Percentiles rank a stretch among this genome's conserved stretches.
Conservation (phyloP, 306 rosid species). For the Cucumis hystrix region DNA sequence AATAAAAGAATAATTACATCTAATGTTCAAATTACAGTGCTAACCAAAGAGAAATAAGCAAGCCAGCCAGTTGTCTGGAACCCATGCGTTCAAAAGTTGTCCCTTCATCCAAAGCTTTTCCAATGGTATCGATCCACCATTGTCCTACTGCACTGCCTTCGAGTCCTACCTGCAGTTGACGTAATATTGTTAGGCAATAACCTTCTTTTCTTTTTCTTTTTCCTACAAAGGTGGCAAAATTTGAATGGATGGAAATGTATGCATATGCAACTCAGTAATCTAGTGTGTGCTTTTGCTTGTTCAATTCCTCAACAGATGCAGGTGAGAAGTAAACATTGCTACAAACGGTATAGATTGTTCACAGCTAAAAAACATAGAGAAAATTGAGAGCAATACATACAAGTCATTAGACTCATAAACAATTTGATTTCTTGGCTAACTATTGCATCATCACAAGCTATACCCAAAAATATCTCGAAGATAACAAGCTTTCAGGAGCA, state of each 20-base stretch:
- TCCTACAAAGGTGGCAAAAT: background rate
- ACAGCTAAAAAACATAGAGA: background rate
- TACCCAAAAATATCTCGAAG: background rate
- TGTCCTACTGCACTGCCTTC: slow-evolving; percentile 98
- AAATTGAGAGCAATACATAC: background rate
- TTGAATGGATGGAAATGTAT: background rate
- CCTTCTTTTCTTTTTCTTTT: background rate
- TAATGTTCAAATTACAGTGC: slow-evolving; percentile 16
- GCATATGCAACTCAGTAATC: background rate
- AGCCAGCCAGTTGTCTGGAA: slow-evolving; percentile 96
- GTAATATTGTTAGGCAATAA: background rate
- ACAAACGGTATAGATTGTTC: background rate
- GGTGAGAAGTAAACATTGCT: background rate
- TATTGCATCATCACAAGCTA: background rate
- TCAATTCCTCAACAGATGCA: background rate
- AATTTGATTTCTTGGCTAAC: background rate
- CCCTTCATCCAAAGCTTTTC: slow-evolving; percentile 87
- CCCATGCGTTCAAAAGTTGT: slow-evolving; percentile 94
- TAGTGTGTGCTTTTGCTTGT: background rate
- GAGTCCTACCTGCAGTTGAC: slow-evolving; percentile 81
- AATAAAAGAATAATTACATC: background rate
- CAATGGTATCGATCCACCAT: slow-evolving; percentile 95
- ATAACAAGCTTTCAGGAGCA: background rate
- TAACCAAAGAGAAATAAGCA: slow-evolving; percentile 97
- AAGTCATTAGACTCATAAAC: background rate